These are phyloP conservation scores for Purpureocillium lavendulum DNA, from an alignment of 2,329 filamentous ascomycete genomes.

Conservation along the genomic window DNA sequence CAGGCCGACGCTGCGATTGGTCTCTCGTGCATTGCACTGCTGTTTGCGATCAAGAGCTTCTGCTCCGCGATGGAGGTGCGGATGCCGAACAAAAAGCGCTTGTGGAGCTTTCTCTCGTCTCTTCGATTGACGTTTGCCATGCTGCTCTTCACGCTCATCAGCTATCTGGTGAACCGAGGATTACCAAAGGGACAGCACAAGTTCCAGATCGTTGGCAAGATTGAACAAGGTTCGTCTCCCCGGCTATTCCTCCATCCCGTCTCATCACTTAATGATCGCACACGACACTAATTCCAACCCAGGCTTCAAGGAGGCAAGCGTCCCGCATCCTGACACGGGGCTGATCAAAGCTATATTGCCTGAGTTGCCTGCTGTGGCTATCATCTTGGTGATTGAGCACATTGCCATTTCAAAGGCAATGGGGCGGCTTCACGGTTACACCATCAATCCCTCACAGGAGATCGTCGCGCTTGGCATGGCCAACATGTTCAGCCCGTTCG, in stretches of 20 bases:
- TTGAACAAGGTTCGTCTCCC: constrained; percentile 49
- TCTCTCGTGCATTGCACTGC: constrained; percentile 54
- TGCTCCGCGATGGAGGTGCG: constrained; percentile 54
- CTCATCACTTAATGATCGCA: no score
- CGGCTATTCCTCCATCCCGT: no score
- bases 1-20: constrained; percentile 65
- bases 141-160: constrained; percentile 66
- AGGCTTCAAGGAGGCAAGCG: constrained; percentile 56
- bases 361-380: constrained; percentile 62
- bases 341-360: constrained; percentile 50
- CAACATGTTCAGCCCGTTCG: constrained; percentile 67
- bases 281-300: neutral
- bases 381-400: constrained; percentile 74
- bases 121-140: constrained; percentile 69
- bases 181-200: constrained; percentile 34
- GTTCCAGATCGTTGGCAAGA: constrained; percentile 56
- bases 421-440: constrained; percentile 71
- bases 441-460: constrained; percentile 71
- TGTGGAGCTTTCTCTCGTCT: constrained; percentile 68
- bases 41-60: constrained; percentile 54
- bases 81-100: constrained; percentile 50
- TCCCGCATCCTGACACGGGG: constrained; percentile 45
- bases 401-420: constrained; percentile 81
- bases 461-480: constrained; percentile 69
- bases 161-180: constrained; percentile 56